A percentile compares a stretch with the other conserved stretches of the same genome.
phyloP scores from a whole-genome alignment of 345 rosid species.

The Eucalyptus erythrocorys region DNA sequence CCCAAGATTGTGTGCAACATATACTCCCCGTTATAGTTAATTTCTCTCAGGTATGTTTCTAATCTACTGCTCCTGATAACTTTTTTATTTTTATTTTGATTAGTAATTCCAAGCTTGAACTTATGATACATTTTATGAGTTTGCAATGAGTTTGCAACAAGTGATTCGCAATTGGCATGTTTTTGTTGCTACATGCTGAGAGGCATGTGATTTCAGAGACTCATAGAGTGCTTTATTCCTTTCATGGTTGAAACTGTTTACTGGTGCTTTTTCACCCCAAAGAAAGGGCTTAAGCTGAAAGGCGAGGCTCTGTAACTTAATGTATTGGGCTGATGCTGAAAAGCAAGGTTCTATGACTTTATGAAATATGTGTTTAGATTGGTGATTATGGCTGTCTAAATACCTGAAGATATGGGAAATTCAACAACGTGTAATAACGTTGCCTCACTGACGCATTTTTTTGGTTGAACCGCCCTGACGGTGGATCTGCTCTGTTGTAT shows the following conservation, averaged over 20 bases:
- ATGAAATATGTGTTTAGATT: neutral
- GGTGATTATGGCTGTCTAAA: neutral
- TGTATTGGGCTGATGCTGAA: neutral
- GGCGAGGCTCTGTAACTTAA: neutral
- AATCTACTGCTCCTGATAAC: neutral
- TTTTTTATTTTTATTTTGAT: neutral
- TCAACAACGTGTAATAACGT: neutral
- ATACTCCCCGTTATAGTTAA: slow-evolving; percentile 87
- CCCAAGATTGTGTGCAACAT: slow-evolving; percentile 85
- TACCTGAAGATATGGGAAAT: neutral
- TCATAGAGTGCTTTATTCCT: neutral
- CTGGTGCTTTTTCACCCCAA: neutral
- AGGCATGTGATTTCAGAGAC: neutral
- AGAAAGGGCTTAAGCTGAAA: neutral
- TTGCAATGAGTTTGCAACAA: neutral
- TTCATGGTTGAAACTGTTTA: neutral
- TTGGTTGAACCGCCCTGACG: neutral
- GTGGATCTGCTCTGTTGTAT: neutral
- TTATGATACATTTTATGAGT: neutral
- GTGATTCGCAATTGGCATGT: neutral
- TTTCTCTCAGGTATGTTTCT: slow-evolving; percentile 70
- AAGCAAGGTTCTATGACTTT: neutral
- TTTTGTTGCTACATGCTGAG: neutral
- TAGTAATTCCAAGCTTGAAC: neutral
- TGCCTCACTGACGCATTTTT: neutral